phyloP scores from a whole-genome alignment of 1,139 yeast genomes.

The Hyphopichia wangnamkhiaoensis region DNA sequence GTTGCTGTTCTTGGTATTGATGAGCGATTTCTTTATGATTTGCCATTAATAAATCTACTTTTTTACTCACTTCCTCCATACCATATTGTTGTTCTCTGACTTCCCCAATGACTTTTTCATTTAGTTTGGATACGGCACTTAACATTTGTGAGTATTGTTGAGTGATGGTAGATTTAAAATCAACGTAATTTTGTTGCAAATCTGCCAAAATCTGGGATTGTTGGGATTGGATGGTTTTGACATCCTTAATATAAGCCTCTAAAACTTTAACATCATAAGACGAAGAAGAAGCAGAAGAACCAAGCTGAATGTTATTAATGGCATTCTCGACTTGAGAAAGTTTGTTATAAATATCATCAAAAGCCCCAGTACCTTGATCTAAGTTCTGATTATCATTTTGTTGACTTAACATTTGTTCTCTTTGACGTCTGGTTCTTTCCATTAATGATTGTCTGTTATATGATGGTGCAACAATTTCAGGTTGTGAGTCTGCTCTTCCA shows the following conservation, averaged over 20 bases:
- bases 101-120: constrained; percentile 45
- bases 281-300: neutral
- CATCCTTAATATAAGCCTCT: constrained; percentile 15
- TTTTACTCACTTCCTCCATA: constrained; percentile 34
- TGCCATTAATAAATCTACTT: constrained; percentile 45
- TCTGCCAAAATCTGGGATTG: constrained; percentile 17
- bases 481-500: constrained; percentile 4
- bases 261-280: constrained; percentile 12
- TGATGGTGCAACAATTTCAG: constrained; percentile 20
- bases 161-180: constrained; percentile 28
- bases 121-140: constrained; percentile 32
- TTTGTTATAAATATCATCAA: constrained; percentile 6
- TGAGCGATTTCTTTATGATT: constrained; percentile 42
- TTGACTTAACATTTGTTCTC: constrained; percentile 20
- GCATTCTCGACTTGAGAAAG: neutral
- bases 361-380: neutral
- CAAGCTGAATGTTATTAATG: constrained; percentile 1
- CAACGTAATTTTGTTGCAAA: constrained; percentile 19
- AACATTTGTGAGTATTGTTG: constrained; percentile 39
- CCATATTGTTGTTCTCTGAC: constrained; percentile 45
- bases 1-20: constrained; percentile 24
- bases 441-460: constrained; percentile 36
- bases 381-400: neutral
- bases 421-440: constrained; percentile 34
- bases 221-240: constrained; percentile 17